Evolutionary conservation across 2,329 filamentous ascomycete species (phyloP).

Genomic region (Beauveria varroae): DNA sequence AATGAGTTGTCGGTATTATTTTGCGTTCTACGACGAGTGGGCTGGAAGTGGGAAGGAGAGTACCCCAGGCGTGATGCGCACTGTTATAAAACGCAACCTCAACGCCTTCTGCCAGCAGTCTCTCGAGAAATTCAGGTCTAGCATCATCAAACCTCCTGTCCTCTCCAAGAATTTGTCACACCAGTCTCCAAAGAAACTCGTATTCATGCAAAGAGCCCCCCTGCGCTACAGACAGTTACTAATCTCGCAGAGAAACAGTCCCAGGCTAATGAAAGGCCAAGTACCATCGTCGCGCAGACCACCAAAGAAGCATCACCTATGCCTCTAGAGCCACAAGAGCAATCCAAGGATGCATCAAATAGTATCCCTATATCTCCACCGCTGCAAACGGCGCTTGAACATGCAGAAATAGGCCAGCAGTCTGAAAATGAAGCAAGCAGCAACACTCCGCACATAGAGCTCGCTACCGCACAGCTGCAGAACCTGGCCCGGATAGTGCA

Average conservation of each 20-base stretch:
- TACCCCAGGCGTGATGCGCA: neutral
- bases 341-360: neutral
- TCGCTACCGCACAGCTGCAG: neutral
- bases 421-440: neutral
- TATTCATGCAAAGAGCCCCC: too few species aligned
- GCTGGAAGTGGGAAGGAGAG: too few species aligned
- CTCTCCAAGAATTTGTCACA: too few species aligned
- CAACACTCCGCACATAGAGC: neutral
- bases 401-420: neutral
- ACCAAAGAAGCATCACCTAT: neutral
- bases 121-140: too few species aligned
- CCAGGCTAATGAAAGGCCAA: neutral
- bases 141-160: too few species aligned
- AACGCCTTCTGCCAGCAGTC: neutral
- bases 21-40: neutral
- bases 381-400: neutral
- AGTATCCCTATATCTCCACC: neutral
- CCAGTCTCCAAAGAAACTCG: too few species aligned
- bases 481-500: neutral
- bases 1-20: accelerated
- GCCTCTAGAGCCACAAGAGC: neutral
- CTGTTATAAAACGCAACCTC: neutral
- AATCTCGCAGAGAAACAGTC: neutral
- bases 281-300: neutral
- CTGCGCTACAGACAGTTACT: too few species aligned